Evolutionary conservation across 768 basidiomycete genomes (phyloP), one percentile per base, ranked within the genome.

Genomic region (Phaffia australis): DNA sequence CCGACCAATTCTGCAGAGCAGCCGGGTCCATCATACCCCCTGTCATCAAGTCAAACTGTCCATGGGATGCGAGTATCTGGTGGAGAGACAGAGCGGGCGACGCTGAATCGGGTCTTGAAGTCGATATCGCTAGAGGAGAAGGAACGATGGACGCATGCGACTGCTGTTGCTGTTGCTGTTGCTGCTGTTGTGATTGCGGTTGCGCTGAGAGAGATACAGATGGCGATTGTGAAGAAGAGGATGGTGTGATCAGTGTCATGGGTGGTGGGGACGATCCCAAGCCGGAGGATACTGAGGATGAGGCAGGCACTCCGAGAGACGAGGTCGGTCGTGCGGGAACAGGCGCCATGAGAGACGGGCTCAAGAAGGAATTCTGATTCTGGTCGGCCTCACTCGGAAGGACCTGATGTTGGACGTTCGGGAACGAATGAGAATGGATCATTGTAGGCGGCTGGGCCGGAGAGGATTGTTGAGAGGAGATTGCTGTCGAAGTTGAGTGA

Each of bases 361-460:
- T 56, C 35, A 42, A 42, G 35, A 42, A 42, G 35, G 15, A 64
- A 47, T 61, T 60, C 73, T 71, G 32, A 73, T 56, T 42, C 35
- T 42, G 35, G 11, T 42, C 35, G 35, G 35, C 35, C 60, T 75
- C 72, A 64, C 71, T 71, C 6, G 74, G 76, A 0, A 74, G 63
- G 21, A 56, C 42, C 19, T 56, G 52, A 54, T 75, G 73, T 64
- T 74, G 73, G 9, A 72, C 74, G 30, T 74, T 74, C 3, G 76
- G 76, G 68, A 73, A 77, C 9, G 76, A 76, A 60, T 77, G 76
- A 3, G 75, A 74, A 66, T 76, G 75, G 4, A 75, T 65, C 27
- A 77, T 63, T 29, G 74, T 71, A 3, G 75, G 75, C 29, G 75
- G 71, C 29, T 60, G 58, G 35, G 35, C 35, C 35, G 35, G 35